phyloP scores from a whole-genome alignment of 805 yeast genomes.

The Scheffersomyces stipitis region DNA sequence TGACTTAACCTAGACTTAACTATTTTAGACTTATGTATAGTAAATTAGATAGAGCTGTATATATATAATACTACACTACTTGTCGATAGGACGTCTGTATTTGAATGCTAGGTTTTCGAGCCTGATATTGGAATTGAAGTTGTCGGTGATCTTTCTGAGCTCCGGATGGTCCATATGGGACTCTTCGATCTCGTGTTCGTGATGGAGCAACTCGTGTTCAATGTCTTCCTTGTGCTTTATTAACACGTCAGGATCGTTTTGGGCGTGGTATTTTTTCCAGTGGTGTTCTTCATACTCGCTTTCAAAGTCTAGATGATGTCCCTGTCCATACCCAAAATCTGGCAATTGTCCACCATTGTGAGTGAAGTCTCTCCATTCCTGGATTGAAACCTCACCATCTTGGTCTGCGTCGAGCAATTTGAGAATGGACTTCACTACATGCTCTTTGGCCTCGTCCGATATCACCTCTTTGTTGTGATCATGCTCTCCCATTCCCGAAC shows the following conservation, averaged over 20 bases:
- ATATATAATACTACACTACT: no score
- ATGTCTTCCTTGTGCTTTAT: conserved; percentile 84
- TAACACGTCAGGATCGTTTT: conserved; percentile 79
- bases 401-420: conserved; percentile 60
- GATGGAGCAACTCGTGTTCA: conserved; percentile 83
- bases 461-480: conserved; percentile 52
- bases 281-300: conserved; percentile 92
- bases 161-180: conserved; percentile 29
- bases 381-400: conserved; percentile 62
- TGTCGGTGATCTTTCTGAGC: conserved; percentile 28
- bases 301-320: conserved; percentile 93
- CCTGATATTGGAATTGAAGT: conserved; percentile 28
- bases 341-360: conserved; percentile 72
- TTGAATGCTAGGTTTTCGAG: conserved; percentile 32
- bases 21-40: no score
- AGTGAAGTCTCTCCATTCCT: conserved; percentile 69
- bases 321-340: conserved; percentile 90
- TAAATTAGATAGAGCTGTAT: no score
- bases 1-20: no score
- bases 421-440: conserved; percentile 58
- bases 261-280: conserved; percentile 79
- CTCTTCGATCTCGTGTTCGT: conserved; percentile 80
- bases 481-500: conserved; percentile 85
- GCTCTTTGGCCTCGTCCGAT: conserved; percentile 52
- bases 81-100: no score